These are phyloP conservation scores for Fusarium secorum DNA, from an alignment of 2,329 filamentous ascomycete species.

Conservation along the genomic window DNA sequence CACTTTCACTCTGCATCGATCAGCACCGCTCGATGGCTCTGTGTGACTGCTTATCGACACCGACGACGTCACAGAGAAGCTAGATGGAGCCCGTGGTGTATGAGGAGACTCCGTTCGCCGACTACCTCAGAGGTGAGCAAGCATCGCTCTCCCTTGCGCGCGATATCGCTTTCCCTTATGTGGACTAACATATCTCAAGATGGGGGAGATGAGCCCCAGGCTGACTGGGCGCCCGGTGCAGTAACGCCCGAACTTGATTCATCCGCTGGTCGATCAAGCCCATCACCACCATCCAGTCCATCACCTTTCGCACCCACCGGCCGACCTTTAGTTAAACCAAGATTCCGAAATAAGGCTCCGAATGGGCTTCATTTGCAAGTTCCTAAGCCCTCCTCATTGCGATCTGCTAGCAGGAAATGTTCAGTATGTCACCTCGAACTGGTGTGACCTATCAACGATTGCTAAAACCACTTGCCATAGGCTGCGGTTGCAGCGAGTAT, in stretches of 20 bases:
- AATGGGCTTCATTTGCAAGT: constrained; percentile 54
- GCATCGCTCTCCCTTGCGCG: background rate
- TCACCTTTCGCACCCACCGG: constrained; percentile 65
- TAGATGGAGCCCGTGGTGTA: constrained; percentile 85
- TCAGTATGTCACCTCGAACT: constrained; percentile 53
- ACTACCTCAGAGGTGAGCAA: constrained; percentile 81
- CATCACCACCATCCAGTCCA: constrained; percentile 58
- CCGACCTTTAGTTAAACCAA: constrained; percentile 61
- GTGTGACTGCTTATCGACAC: constrained; percentile 38
- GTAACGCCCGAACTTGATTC: constrained; percentile 46
- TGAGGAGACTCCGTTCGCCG: constrained; percentile 85
- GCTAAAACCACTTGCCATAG: constrained; percentile 50
- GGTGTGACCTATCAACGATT: background rate
- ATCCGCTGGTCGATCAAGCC: constrained; percentile 49
- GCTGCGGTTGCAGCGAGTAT: constrained; percentile 75
- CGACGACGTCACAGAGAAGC: constrained; percentile 42
- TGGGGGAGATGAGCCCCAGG: constrained; percentile 57
- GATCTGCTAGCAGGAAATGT: constrained; percentile 58
- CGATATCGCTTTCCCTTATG: background rate
- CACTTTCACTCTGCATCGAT: constrained; percentile 15
- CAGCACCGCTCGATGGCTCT: constrained; percentile 43
- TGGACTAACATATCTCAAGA: constrained; percentile 44
- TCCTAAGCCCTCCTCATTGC: constrained; percentile 49
- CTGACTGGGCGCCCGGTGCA: constrained; percentile 56
- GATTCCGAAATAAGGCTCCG: constrained; percentile 60